Evolutionary conservation across 2,329 filamentous ascomycete species (phyloP), one percentile per base, ranked within the genome.

Genomic region (Trichoderma polysporum): DNA sequence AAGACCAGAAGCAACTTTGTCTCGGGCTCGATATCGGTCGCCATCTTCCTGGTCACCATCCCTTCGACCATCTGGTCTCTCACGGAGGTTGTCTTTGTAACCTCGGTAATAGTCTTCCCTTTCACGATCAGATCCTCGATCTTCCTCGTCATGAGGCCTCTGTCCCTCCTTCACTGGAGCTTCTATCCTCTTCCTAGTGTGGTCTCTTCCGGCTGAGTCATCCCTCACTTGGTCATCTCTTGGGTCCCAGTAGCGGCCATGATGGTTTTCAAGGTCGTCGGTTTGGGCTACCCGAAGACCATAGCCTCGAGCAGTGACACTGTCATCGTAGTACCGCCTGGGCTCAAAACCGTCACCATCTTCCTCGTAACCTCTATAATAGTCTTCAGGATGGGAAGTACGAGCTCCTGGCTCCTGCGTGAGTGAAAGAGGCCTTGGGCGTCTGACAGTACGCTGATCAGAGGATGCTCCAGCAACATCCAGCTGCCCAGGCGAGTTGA

Each of bases 401-500:
- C 81, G 79, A 7, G 80, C 76, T 17, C 79, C 75, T 0, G 78
- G 74, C 47, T 88, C 86, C 69, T 86, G 84, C 62, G 85, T 84
- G 13, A 87, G 76, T 1, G 85, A 86, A 3, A 85, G 79, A 53
- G 81, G 85, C 9, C 84, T 80, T 33, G 80, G 66, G 5, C 77
- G 74, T 47, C 76, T 74, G 29, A 62, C 45, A 27, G 75, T 74
- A 29, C 70, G 67, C 15, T 68, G 31, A 45, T 73, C 68, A 65
- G 69, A 37, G 56, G 66, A 35, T 45, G 31, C 41, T 39, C 33
- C 64, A 54, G 68, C 27, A 25, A 62, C 37, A 58, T 76, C 70
- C 57, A 68, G 25, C 63, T 74, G 70, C 22, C 71, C 52, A 15
- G 69, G 33, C 8, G 70, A 45, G n/a, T 68, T 71, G 13, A 79